These are phyloP conservation scores for Rugonectria rugulosa DNA, from an alignment of 2,329 filamentous ascomycete species.

Conservation along the genomic window DNA sequence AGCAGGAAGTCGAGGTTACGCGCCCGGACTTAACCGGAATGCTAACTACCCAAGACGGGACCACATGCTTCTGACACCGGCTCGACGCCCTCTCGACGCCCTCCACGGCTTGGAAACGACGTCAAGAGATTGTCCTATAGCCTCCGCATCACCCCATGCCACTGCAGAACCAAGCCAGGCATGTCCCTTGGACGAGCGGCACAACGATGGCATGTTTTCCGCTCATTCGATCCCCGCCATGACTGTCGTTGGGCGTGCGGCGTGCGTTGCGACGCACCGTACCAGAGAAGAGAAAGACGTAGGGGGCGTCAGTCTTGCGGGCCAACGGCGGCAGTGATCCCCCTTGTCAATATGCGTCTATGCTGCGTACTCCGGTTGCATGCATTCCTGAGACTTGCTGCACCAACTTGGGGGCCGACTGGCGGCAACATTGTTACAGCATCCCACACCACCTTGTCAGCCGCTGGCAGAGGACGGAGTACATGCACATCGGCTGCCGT, in stretches of 20 bases:
- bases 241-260: constrained; percentile 1
- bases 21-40: constrained; percentile 57
- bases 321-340: constrained; percentile 2
- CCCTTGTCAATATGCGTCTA: constrained; percentile 17
- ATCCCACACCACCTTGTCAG: constrained; percentile 29
- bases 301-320: constrained; percentile 1
- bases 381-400: constrained; percentile 20
- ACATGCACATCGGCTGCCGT: constrained; percentile 28
- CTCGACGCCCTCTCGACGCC: no score
- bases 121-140: constrained; percentile 28
- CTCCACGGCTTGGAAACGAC: constrained; percentile 16
- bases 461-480: constrained; percentile 15
- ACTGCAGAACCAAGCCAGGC: constrained; percentile 28
- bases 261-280: not conserved
- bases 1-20: constrained; percentile 60
- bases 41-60: constrained; percentile 26
- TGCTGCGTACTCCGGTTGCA: constrained; percentile 13
- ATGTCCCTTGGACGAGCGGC: not conserved
- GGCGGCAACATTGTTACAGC: constrained; percentile 9
- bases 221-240: not conserved
- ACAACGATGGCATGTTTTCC: not conserved
- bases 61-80: constrained; percentile 20
- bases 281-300: not conserved
- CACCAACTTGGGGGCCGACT: constrained; percentile 19
- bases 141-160: constrained; percentile 47